Evolutionary conservation across 1,139 yeast genomes (phyloP), one percentile per base, ranked within the genome.

Genomic region (Blastobotrys ciferrii): DNA sequence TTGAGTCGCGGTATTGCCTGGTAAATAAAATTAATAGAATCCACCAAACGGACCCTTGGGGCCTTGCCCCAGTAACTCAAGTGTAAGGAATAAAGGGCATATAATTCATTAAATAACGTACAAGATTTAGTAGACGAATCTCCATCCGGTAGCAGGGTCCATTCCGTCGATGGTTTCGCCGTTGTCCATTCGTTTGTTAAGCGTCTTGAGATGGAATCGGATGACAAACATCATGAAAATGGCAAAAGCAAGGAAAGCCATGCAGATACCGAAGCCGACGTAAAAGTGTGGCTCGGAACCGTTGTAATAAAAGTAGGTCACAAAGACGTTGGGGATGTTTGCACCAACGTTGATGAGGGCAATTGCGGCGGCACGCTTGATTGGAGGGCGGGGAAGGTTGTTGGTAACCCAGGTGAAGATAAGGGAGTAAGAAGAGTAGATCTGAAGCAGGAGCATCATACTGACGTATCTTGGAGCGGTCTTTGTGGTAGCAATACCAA

Each of bases 381-480:
- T 65, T 23, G 79, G 80, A n/a, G 80, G 80, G 54, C 80, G 68
- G 37, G 81, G 68, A 7, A 69, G 60, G 56, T 74, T 73, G 57
- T 76, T 76, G 7, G 82, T 73, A 70, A 77, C 72, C 82, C 84
- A 80, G 1, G 84, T 72, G 46, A 78, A 68, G 45, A 76, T 75
- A 3, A 76, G 73, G 14, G 80, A 77, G 61, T 77, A 80, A 0
- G 82, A 73, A 59, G 81, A 77, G 60, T 79, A 79, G 48, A 79
- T 64, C 33, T 82, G 82, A 50, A 80, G 76, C 81, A 80, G 77
- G 49, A 80, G 67, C 61, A 81, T 77, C 83, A 80, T 80, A 42
- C 81, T 74, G 53, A 78, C 77, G 56, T 80, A 80, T 52, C 84
- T 68, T 2, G 83, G 82, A 4, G 79, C 84, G 1, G 78, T 75